Evolutionary conservation across 257 asterid species (phyloP).

Genomic region (Craterostigma plantagineum): DNA sequence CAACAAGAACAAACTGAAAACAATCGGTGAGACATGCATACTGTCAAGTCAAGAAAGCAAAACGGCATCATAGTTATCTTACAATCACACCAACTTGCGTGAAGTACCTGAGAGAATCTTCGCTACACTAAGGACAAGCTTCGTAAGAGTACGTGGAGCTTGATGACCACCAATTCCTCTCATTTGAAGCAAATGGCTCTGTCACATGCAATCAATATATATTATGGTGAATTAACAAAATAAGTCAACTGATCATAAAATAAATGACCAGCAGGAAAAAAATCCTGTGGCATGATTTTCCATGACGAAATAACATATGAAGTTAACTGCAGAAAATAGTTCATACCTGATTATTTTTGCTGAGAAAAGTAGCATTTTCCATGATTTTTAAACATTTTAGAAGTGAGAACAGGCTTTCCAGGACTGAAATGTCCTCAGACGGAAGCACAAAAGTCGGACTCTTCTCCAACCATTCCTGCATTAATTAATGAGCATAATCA

Average conservation of each 20-base stretch:
- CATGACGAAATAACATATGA: not conserved
- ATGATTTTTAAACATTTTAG: slow-evolving; percentile 67
- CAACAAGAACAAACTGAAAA: too few relatives aligned
- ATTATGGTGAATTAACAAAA: too few relatives aligned
- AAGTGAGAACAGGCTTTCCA: slow-evolving; percentile 49
- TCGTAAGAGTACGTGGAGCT: slow-evolving; percentile 46
- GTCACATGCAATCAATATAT: slow-evolving; percentile 12
- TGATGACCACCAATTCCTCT: slow-evolving; percentile 40
- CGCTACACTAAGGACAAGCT: slow-evolving; percentile 49
- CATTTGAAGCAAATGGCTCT: slow-evolving; percentile 68
- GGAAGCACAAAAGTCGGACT: slow-evolving; percentile 19
- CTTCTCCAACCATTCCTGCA: slow-evolving; percentile 47
- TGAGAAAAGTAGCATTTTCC: slow-evolving; percentile 76
- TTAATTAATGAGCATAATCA: slow-evolving; percentile 3
- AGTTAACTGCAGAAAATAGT: slow-evolving; percentile 1
- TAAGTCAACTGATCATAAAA: not conserved
- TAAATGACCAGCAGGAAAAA: slow-evolving; percentile 1
- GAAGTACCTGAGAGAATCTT: slow-evolving; percentile 59
- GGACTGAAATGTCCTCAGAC: slow-evolving; percentile 20
- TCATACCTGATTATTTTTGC: slow-evolving; percentile 58
- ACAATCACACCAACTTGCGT: too few relatives aligned
- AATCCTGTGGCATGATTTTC: not conserved
- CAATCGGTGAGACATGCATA: too few relatives aligned
- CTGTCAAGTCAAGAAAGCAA: too few relatives aligned
- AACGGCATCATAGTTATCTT: too few relatives aligned